Evolutionary conservation across 2,329 filamentous ascomycete species (phyloP).

Genomic region (Cyphellophora attinorum): DNA sequence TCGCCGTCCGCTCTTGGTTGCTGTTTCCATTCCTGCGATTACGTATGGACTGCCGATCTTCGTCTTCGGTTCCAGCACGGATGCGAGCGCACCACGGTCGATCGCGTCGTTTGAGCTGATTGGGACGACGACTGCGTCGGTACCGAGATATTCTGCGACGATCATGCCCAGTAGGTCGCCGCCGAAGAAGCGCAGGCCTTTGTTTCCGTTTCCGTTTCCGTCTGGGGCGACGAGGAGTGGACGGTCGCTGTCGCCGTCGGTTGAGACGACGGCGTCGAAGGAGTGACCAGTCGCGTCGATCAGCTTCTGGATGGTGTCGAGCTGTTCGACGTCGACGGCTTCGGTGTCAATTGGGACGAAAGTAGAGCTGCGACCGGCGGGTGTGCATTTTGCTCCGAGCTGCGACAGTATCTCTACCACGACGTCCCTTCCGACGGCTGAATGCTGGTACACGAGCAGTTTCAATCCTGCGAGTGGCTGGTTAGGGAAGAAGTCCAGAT

Average conservation of each 20-base stretch:
- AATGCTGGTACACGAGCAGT: constrained; percentile 25
- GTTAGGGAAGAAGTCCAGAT: constrained; percentile 23
- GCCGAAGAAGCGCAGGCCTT: constrained; percentile 24
- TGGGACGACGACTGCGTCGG: constrained; percentile 23
- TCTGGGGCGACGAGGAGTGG: constrained; percentile 23
- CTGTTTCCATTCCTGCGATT: constrained; percentile 24
- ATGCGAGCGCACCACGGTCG: constrained; percentile 21
- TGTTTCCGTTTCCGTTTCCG: too few species aligned
- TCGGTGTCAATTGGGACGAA: constrained; percentile 27
- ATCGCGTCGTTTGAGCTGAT: constrained; percentile 26
- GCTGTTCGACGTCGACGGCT: constrained; percentile 24
- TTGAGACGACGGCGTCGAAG: constrained; percentile 24
- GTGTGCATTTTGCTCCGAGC: constrained; percentile 21
- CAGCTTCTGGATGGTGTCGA: constrained; percentile 22
- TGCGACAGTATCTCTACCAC: constrained; percentile 22
- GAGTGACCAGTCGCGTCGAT: constrained; percentile 17
- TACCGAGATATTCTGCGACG: constrained; percentile 22
- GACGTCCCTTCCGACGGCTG: constrained; percentile 25
- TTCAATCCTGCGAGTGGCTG: constrained; percentile 21
- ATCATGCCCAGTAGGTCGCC: constrained; percentile 25
- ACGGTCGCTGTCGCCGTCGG: constrained; percentile 26
- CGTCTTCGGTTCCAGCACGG: constrained; percentile 22
- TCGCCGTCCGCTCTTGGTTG: constrained; percentile 19
- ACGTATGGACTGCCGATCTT: constrained; percentile 27
- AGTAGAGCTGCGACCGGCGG: constrained; percentile 24